phyloP scores from a whole-genome alignment of 129 eudicot species.

The Oenanthe sinensis region DNA sequence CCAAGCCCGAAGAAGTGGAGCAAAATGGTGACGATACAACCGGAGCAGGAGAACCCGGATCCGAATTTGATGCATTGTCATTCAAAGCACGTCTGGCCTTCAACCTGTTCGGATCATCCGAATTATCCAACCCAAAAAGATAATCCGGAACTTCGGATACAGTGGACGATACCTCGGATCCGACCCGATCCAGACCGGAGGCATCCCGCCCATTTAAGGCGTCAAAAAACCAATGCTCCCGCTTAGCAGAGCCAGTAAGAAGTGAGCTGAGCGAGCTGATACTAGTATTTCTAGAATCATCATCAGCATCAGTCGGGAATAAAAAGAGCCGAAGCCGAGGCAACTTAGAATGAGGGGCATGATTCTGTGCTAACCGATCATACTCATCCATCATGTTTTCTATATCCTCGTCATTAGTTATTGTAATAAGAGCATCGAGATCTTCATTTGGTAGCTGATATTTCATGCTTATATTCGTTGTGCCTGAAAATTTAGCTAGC shows the following conservation, averaged over 20 bases:
- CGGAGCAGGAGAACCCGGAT: constrained; percentile 75
- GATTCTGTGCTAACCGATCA: constrained; percentile 50
- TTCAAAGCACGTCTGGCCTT: constrained; percentile 17
- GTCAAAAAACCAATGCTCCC: constrained; percentile 85
- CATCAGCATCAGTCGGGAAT: constrained; percentile 33
- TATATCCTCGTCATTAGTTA: constrained; percentile 74
- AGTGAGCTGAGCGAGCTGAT: constrained; percentile 77
- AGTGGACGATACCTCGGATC: constrained; percentile 78
- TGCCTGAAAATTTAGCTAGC: constrained; percentile 57
- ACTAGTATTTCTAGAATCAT: constrained; percentile 55
- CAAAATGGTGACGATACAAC: constrained; percentile 46
- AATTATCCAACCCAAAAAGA: constrained; percentile 67
- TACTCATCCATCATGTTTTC: constrained; percentile 95
- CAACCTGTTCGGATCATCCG: constrained; percentile 39
- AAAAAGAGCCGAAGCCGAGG: constrained; percentile 83
- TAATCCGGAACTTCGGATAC: constrained; percentile 89
- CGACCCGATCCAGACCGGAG: constrained; percentile 49
- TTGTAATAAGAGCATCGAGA: constrained; percentile 74
- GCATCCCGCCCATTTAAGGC: constrained; percentile 67
- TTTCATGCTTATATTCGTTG: constrained; percentile 51
- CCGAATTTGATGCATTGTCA: constrained; percentile 35
- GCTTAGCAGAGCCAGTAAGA: constrained; percentile 74
- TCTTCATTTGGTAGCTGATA: constrained; percentile 94
- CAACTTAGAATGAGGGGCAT: constrained; percentile 18
- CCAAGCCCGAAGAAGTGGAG: constrained; percentile 56